Conservation (phyloP, 345 rosid genomes). For the Excoecaria agallocha region DNA sequence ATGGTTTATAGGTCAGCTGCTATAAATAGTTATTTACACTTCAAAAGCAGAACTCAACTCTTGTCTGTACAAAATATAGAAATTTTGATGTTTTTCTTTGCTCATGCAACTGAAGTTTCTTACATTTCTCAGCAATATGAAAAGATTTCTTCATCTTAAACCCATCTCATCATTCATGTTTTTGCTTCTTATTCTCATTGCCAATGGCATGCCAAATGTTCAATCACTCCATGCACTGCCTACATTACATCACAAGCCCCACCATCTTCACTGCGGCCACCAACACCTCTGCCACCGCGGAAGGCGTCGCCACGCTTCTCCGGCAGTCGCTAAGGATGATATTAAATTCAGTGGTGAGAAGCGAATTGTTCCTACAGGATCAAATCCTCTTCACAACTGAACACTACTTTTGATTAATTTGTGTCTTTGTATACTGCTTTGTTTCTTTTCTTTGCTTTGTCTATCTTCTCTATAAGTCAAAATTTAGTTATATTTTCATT, state of each 20-base stretch:
- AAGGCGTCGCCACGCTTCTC: neutral
- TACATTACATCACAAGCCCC: neutral
- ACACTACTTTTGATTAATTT: neutral
- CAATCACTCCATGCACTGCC: neutral
- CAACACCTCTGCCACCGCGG: neutral
- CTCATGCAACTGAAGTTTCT: neutral
- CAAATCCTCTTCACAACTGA: constrained; percentile 24
- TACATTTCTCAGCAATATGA: neutral
- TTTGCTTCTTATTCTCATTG: neutral
- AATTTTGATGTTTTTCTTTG: neutral
- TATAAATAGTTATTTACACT: neutral
- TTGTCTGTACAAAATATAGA: neutral
- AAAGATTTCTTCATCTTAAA: neutral
- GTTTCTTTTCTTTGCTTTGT: neutral
- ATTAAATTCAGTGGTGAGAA: constrained; percentile 7
- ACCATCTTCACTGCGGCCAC: neutral
- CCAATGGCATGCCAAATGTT: neutral
- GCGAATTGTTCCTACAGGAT: constrained; percentile 10
- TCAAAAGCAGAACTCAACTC: neutral
- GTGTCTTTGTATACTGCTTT: neutral
- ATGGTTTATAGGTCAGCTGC: neutral
- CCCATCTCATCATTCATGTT: neutral
- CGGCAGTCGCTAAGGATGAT: neutral
- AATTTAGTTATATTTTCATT: neutral
- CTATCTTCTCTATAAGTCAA: neutral